Evolutionary conservation across 73 alveolate species (phyloP).

Genomic region (Blepharisma stoltei): DNA sequence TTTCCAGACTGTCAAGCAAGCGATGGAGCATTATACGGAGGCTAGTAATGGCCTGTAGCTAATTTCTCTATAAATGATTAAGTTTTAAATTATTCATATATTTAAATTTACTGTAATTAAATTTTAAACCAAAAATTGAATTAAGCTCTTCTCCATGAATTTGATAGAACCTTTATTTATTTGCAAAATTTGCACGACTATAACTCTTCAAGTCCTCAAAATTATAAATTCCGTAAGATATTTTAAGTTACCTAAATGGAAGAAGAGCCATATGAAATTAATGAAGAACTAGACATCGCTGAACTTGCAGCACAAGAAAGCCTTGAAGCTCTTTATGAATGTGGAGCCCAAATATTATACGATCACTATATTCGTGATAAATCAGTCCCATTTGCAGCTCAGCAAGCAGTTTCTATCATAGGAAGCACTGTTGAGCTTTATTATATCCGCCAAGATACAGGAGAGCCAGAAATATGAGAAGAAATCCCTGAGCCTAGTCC

Average conservation of each 20-base stretch:
- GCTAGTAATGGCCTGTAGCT: too few species aligned
- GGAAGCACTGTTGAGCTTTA: not conserved
- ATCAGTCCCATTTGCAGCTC: slow-evolving; percentile 10
- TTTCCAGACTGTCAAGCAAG: too few species aligned
- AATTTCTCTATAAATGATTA: too few species aligned
- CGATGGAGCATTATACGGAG: too few species aligned
- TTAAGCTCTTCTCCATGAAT: not conserved
- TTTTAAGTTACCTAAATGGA: too few species aligned
- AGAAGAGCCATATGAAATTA: too few species aligned
- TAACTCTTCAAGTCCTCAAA: too few species aligned
- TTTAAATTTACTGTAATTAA: not conserved
- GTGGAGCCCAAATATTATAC: slow-evolving; percentile 4
- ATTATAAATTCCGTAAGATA: too few species aligned
- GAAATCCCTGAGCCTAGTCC: slow-evolving; percentile 1
- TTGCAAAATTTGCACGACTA: not conserved
- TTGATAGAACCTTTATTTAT: not conserved
- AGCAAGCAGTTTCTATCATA: not conserved
- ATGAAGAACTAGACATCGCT: too few species aligned
- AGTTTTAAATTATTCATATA: too few species aligned
- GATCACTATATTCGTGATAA: not conserved
- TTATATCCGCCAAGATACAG: not conserved
- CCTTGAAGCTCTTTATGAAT: too few species aligned
- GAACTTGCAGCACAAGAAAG: too few species aligned
- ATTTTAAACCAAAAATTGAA: not conserved
- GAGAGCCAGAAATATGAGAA: not conserved